Conservation (phyloP, 2,329 filamentous ascomycete species). For the Metarhizium anisopliae region DNA sequence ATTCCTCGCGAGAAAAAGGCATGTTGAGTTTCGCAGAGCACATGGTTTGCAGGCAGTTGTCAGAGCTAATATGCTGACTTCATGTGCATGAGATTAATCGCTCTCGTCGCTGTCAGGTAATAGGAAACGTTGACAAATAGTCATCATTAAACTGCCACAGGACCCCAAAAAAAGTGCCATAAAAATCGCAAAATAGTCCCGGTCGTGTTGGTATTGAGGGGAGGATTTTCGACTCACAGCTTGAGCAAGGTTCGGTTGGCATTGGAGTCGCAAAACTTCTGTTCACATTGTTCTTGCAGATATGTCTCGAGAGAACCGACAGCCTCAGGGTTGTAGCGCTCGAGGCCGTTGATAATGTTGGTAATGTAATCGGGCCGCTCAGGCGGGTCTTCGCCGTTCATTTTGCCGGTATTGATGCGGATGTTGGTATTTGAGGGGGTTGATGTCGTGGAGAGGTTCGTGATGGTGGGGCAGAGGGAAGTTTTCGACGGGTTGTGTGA, state of each 20-base stretch:
- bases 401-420: slow-evolving; percentile 28
- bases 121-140: slow-evolving; percentile 86
- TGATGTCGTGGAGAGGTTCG: slow-evolving; percentile 24
- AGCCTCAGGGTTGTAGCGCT: slow-evolving; percentile 97
- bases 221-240: slow-evolving; percentile 62
- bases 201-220: background rate
- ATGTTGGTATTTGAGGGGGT: slow-evolving; percentile 12
- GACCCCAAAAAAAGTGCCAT: slow-evolving; percentile 5
- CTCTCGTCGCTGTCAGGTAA: slow-evolving; percentile 69
- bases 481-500: slow-evolving; percentile 34
- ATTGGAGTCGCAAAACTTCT: slow-evolving; percentile 90
- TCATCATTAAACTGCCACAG: slow-evolving; percentile 53
- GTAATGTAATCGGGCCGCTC: slow-evolving; percentile 90
- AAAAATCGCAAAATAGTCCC: background rate
- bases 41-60: slow-evolving; percentile 25
- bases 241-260: slow-evolving; percentile 94
- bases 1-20: background rate
- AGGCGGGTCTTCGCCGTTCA: slow-evolving; percentile 76
- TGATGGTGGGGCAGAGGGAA: slow-evolving; percentile 33
- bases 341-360: slow-evolving; percentile 89
- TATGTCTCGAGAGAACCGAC: slow-evolving; percentile 91
- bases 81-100: slow-evolving; percentile 15
- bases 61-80: slow-evolving; percentile 54
- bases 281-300: slow-evolving; percentile 88
- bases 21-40: background rate